These are phyloP conservation scores for Sordaria brevicollis DNA, from an alignment of 495 filamentous ascomycete species.

Conservation along the genomic window DNA sequence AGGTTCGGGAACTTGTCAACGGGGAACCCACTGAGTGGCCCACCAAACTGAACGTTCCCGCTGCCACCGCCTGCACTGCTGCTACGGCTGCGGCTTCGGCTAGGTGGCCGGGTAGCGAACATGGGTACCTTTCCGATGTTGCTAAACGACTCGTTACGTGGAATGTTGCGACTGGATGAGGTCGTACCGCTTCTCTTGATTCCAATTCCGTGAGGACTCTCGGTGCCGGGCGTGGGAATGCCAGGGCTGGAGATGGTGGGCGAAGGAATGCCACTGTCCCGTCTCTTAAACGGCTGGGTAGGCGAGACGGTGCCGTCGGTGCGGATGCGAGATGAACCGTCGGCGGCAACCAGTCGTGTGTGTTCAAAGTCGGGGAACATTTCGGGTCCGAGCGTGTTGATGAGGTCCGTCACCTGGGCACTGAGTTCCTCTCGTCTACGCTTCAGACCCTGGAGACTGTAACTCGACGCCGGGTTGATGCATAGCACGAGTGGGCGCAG, in stretches of 20 bases:
- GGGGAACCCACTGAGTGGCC: conserved; percentile 44
- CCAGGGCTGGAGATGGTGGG: not conserved
- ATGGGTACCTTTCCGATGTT: conserved; percentile 78
- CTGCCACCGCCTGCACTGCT: conserved; percentile 55
- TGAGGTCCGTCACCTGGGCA: conserved; percentile 75
- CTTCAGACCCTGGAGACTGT: conserved; percentile 72
- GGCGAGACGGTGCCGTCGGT: conserved; percentile 8
- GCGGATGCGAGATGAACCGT: conserved; percentile 9
- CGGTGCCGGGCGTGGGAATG: conserved; percentile 7
- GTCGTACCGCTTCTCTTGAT: conserved; percentile 29
- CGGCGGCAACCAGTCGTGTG: conserved; percentile 59
- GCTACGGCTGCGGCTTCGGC: conserved; percentile 58
- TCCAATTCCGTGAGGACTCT: conserved; percentile 13
- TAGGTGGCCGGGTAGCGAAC: conserved; percentile 76
- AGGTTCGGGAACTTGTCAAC: conserved; percentile 65
- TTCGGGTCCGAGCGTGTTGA: conserved; percentile 93
- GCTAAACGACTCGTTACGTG: conserved; percentile 84
- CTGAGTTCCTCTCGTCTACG: conserved; percentile 61
- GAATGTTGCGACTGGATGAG: conserved; percentile 44
- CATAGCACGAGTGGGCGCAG: conserved; percentile 83
- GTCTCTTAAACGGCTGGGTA: conserved; percentile 1
- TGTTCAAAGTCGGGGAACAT: conserved; percentile 95
- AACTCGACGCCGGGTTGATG: conserved; percentile 72
- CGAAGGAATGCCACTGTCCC: conserved; percentile 20
- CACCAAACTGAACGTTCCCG: conserved; percentile 19